Conservation (phyloP, 768 basidiomycete species). For the Dacryopinax primogenitus region DNA sequence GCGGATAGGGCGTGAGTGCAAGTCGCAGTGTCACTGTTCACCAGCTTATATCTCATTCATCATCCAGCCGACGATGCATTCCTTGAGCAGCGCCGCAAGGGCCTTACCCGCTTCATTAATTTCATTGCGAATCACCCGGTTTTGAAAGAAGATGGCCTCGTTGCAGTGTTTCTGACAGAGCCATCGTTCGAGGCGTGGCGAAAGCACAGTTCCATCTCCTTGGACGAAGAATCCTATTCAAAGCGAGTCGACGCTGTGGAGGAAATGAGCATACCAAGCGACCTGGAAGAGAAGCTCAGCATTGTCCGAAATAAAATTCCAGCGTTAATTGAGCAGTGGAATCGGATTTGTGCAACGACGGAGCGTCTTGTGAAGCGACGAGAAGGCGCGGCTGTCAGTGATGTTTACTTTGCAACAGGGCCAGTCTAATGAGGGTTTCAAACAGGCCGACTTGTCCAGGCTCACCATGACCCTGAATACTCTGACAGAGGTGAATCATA, state of each 20-base stretch:
- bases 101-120: conserved; percentile 64
- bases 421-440: conserved; percentile 19
- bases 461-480: conserved; percentile 70
- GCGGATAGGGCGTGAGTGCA: conserved; percentile 67
- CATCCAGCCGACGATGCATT: conserved; percentile 71
- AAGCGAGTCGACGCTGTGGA: conserved; percentile 69
- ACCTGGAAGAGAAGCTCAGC: conserved; percentile 81
- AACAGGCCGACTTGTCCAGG: conserved; percentile 70
- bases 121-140: conserved; percentile 84
- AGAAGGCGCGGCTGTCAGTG: conserved; percentile 80
- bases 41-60: conserved; percentile 11
- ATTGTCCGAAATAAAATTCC: conserved; percentile 62
- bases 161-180: conserved; percentile 70
- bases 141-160: conserved; percentile 72
- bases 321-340: conserved; percentile 79
- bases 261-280: conserved; percentile 86
- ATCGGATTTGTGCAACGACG: conserved; percentile 70
- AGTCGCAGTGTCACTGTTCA: background rate
- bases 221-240: conserved; percentile 78
- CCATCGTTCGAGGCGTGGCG: conserved; percentile 79
- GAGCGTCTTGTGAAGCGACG: conserved; percentile 83
- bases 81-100: conserved; percentile 81
- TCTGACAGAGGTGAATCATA: conserved; percentile 62
- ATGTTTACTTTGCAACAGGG: background rate
- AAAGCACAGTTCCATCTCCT: conserved; percentile 56